phyloP scores from a whole-genome alignment of 208 protist genomes.

The Trypanosoma cruzi region DNA sequence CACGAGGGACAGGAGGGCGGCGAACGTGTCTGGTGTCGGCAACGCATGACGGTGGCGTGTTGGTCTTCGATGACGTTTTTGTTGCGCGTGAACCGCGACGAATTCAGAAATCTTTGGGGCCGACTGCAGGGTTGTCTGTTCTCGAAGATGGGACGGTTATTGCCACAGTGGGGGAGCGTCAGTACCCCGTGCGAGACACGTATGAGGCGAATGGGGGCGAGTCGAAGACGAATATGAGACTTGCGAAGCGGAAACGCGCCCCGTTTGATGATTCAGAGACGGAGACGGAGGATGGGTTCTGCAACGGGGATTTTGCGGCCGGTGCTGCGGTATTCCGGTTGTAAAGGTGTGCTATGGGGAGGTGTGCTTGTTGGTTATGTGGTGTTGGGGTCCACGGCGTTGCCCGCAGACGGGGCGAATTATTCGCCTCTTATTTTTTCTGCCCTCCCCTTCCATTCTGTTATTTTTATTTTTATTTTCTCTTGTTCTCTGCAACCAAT shows the following conservation, averaged over 20 bases:
- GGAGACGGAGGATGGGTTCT: slow-evolving; percentile 21
- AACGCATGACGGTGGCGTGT: slow-evolving; percentile 41
- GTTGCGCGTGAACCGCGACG: background rate
- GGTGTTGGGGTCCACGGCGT: background rate
- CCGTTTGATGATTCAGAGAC: slow-evolving; percentile 13
- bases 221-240: slow-evolving; percentile 9
- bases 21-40: slow-evolving; percentile 41
- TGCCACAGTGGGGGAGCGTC: slow-evolving; percentile 29
- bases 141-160: slow-evolving; percentile 21
- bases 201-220: slow-evolving; percentile 17
- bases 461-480: too few species aligned
- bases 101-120: slow-evolving; percentile 24
- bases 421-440: background rate
- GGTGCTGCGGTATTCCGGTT: slow-evolving; percentile 12
- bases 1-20: slow-evolving; percentile 4
- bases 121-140: slow-evolving; percentile 34
- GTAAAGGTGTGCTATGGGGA: slow-evolving; percentile 2
- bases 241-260: slow-evolving; percentile 23
- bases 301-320: background rate
- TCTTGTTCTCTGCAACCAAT: background rate
- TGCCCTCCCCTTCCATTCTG: background rate
- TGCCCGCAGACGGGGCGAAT: background rate
- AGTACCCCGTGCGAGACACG: slow-evolving; percentile 18
- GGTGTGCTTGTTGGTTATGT: background rate
- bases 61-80: slow-evolving; percentile 32